Evolutionary conservation across 2,329 filamentous ascomycete species (phyloP), one percentile per base, ranked within the genome.

Genomic region (Fusarium citri): DNA sequence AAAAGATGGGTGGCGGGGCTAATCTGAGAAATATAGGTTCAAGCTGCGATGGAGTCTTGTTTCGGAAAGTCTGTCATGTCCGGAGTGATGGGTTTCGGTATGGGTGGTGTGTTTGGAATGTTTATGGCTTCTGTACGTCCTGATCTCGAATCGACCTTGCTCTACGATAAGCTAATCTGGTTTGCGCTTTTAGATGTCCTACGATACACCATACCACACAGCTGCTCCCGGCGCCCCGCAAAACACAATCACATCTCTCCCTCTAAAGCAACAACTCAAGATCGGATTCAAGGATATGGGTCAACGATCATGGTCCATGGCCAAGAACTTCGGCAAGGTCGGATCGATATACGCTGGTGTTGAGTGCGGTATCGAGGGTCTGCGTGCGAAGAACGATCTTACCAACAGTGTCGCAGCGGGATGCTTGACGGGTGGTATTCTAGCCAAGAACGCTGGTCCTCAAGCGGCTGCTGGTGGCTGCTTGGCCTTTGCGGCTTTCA

Each of bases 271-370:
- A 79, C 96, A 98, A 81, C 87, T 99, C 56, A 89, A 89, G 68
- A 83, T 88, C 76, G 96, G 96, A 55, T 94, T 99, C 84, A 94
- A 92, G 80, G 96, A 99, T 80, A 98, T 99, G 94, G 96, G 96
- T 72, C 82, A 86, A 69, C 89, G 93, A 15, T 95, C 93, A 7
- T 93, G 87, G 81, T 91, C 90, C 68, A 93, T 91, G 49, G 96
- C 94, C 57, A 96, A 94, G 83, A 98, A 97, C 84, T 99, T 99
- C 78, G 95, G 93, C 68, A 92, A 94, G 74, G 94, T 99, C 51
- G 96, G 96, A 74, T 92, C 93, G 4, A 87, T 98, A 22, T 99
- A 97, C 83, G 88, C 90, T 18, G 95, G 95, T 42, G 97, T 96
- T 55, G 96, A 99, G 83, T 99, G 96, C 83, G 94, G 93, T 70